Conservation (phyloP, 768 basidiomycete species). For the Filobasidium floriforme region DNA sequence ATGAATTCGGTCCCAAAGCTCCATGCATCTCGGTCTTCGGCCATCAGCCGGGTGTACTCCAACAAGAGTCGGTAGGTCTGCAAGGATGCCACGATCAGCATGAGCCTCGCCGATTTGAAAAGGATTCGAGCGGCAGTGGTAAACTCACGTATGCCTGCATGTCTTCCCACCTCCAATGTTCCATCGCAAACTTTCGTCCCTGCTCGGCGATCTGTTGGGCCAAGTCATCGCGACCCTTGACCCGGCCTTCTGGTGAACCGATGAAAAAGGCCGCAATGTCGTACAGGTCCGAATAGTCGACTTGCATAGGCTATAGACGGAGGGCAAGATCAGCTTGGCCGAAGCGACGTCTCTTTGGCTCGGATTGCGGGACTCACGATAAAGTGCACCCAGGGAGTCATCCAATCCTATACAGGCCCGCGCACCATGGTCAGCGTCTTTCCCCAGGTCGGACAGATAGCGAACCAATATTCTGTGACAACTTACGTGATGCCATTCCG, state of each 20-base stretch:
- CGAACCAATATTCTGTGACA: background rate
- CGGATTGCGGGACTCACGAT: constrained; percentile 33
- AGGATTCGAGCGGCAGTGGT: too few relatives aligned
- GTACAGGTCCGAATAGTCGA: constrained; percentile 44
- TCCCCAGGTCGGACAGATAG: background rate
- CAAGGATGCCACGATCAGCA: background rate
- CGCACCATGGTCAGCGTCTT: background rate
- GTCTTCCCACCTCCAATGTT: constrained; percentile 44
- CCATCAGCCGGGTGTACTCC: constrained; percentile 34
- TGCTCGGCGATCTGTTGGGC: constrained; percentile 37
- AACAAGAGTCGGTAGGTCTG: constrained; percentile 41
- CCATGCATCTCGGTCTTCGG: constrained; percentile 34
- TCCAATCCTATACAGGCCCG: constrained; percentile 33
- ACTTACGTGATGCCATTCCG: constrained; percentile 37
- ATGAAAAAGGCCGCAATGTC: constrained; percentile 42
- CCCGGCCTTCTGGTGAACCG: constrained; percentile 38
- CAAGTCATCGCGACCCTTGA: constrained; percentile 34
- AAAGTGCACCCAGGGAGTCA: constrained; percentile 46
- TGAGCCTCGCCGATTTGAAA: background rate
- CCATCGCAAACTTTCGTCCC: constrained; percentile 36
- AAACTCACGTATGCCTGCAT: constrained; percentile 42
- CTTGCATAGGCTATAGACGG: constrained; percentile 35
- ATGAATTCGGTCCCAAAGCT: constrained; percentile 22
- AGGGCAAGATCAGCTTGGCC: background rate
- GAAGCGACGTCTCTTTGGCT: too few relatives aligned